phyloP scores from a whole-genome alignment of 2,329 filamentous ascomycete genomes.

The Diaporthe ampelina region DNA sequence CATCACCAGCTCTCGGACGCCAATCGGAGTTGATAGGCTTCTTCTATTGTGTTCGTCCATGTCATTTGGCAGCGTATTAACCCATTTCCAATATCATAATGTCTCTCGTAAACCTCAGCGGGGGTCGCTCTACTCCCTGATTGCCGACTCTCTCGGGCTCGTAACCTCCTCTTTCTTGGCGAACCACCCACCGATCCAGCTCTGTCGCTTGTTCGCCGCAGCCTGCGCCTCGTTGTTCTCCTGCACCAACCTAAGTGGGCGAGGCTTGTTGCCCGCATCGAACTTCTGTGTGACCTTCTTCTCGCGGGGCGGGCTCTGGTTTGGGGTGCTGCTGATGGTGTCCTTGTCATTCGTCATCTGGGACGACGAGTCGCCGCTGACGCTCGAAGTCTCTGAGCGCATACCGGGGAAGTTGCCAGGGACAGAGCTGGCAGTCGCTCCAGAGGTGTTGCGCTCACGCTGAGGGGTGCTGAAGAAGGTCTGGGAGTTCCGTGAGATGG shows the following conservation, averaged over 20 bases:
- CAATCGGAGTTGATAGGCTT: slow-evolving; percentile 34
- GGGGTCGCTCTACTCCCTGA: slow-evolving; percentile 38
- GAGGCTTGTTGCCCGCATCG: slow-evolving; percentile 77
- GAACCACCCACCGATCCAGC: slow-evolving; percentile 68
- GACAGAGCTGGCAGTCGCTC: slow-evolving; percentile 59
- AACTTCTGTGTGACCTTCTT: slow-evolving; percentile 69
- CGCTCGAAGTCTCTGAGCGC: slow-evolving; percentile 74
- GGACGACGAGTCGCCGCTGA: slow-evolving; percentile 76
- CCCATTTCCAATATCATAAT: slow-evolving; percentile 36
- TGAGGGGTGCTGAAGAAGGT: slow-evolving; percentile 71
- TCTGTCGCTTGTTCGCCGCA: slow-evolving; percentile 69
- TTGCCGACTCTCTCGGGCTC: slow-evolving; percentile 37
- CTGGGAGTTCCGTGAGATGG: slow-evolving; percentile 71
- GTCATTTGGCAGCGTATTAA: slow-evolving; percentile 41
- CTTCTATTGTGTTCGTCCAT: slow-evolving; percentile 32
- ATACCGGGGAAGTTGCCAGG: slow-evolving; percentile 80
- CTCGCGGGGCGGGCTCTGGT: slow-evolving; percentile 69
- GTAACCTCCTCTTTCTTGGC: slow-evolving; percentile 37
- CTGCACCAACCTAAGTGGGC: slow-evolving; percentile 88
- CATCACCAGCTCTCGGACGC: slow-evolving; percentile 22
- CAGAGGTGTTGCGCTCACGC: slow-evolving; percentile 56
- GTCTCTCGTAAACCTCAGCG: slow-evolving; percentile 11
- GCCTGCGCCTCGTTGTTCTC: slow-evolving; percentile 71
- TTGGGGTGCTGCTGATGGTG: slow-evolving; percentile 64
- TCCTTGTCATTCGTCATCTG: slow-evolving; percentile 52